A percentile compares a stretch with the other conserved stretches of the same genome.
phyloP scores from a whole-genome alignment of 805 yeast genomes.

The Kuraishia ogatae region DNA sequence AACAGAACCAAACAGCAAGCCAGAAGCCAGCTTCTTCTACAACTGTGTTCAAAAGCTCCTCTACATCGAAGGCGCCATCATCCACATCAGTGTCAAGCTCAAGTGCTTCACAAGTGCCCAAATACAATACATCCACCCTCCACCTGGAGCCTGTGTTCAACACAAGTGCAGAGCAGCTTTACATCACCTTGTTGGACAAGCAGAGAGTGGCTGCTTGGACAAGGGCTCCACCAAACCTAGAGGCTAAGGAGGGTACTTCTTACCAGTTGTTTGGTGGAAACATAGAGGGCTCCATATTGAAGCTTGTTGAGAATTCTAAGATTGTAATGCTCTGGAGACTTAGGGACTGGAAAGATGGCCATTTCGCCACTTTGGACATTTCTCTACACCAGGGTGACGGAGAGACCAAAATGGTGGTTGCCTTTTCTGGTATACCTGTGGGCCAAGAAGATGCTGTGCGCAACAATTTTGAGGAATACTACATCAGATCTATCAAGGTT shows the following conservation, averaged over 20 bases:
- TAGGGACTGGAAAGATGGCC: slow-evolving; percentile 81
- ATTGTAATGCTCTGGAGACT: slow-evolving; percentile 83
- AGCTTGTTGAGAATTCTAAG: slow-evolving; percentile 46
- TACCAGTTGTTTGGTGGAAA: slow-evolving; percentile 84
- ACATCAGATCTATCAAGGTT: slow-evolving; percentile 79
- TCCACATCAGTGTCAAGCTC: slow-evolving; percentile 8
- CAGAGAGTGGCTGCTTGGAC: slow-evolving; percentile 87
- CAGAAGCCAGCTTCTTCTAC: slow-evolving; percentile 16
- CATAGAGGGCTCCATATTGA: slow-evolving; percentile 59
- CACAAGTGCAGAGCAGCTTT: slow-evolving; percentile 83
- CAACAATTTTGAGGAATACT: slow-evolving; percentile 81
- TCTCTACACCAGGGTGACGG: slow-evolving; percentile 68
- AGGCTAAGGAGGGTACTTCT: slow-evolving; percentile 49
- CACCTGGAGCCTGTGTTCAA: slow-evolving; percentile 74
- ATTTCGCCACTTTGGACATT: slow-evolving; percentile 61
- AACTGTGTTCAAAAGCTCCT: slow-evolving; percentile 9
- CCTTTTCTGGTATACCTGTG: slow-evolving; percentile 83
- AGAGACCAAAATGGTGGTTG: slow-evolving; percentile 74
- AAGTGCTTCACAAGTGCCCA: slow-evolving; percentile 30
- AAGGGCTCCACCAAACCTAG: slow-evolving; percentile 57
- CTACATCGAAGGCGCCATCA: slow-evolving; percentile 5
- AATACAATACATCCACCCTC: slow-evolving; percentile 74
- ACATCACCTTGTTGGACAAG: slow-evolving; percentile 66
- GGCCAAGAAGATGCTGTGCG: slow-evolving; percentile 91
- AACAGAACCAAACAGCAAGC: slow-evolving; percentile 32